These are phyloP conservation scores for Aspergillus fumigatiaffinis DNA, from an alignment of 2,329 filamentous ascomycete genomes.

Conservation along the genomic window DNA sequence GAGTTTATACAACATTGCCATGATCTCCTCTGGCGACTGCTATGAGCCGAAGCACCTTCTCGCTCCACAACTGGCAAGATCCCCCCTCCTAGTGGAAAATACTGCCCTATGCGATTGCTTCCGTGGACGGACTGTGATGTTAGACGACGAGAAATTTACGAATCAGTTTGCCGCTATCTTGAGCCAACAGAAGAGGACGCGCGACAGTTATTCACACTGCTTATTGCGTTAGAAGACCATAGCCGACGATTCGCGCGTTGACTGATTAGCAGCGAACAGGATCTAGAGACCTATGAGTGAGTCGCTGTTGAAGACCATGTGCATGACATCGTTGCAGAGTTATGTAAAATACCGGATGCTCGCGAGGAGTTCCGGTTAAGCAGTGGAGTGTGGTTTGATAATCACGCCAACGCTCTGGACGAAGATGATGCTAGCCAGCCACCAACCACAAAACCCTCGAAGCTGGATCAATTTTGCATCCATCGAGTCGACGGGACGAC, in stretches of 20 bases:
- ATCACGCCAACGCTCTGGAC: slow-evolving; percentile 7
- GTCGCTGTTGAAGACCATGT: slow-evolving; percentile 24
- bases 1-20: slow-evolving; percentile 16
- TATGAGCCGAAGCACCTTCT: slow-evolving; percentile 8
- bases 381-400: slow-evolving; percentile 13
- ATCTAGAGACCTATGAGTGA: slow-evolving; percentile 25
- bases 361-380: slow-evolving; percentile 17
- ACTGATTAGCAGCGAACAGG: slow-evolving; percentile 23
- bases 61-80: slow-evolving; percentile 15
- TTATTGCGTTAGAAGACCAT: slow-evolving; percentile 14
- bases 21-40: slow-evolving; percentile 10
- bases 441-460: neutral
- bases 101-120: slow-evolving; percentile 11
- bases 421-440: neutral
- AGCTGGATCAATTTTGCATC: slow-evolving; percentile 16
- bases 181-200: neutral
- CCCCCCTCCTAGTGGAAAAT: slow-evolving; percentile 11
- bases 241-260: slow-evolving; percentile 13
- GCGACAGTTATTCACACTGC: slow-evolving; percentile 1
- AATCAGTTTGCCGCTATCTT: slow-evolving; percentile 10
- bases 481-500: slow-evolving; percentile 2
- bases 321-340: slow-evolving; percentile 22
- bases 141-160: slow-evolving; percentile 12
- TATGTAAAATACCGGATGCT: slow-evolving; percentile 22
- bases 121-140: slow-evolving; percentile 11